Evolutionary conservation across 495 filamentous ascomycete species (phyloP).

Genomic region (Aeminium ludgeri): DNA sequence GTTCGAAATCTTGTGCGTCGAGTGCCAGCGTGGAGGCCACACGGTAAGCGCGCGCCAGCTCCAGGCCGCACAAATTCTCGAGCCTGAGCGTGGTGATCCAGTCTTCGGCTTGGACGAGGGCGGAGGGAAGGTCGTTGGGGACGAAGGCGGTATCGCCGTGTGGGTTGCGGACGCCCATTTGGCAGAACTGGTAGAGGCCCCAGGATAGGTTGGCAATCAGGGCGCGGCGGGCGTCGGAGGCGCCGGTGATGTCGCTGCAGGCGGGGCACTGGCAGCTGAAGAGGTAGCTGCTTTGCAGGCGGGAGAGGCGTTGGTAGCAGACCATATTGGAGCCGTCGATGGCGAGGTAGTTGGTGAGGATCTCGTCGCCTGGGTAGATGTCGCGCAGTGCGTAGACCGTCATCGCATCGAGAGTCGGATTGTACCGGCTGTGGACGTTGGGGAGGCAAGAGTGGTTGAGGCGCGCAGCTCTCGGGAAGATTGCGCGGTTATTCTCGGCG

Average conservation of each 20-base stretch:
- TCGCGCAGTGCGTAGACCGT: constrained; percentile 15
- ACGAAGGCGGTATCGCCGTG: background rate
- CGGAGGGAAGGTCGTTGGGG: background rate
- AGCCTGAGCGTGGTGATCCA: constrained; percentile 1
- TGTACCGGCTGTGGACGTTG: constrained; percentile 14
- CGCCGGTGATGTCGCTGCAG: constrained; percentile 5
- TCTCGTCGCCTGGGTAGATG: constrained; percentile 14
- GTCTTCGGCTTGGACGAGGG: constrained; percentile 7
- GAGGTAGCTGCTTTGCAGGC: constrained; percentile 1
- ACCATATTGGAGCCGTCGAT: background rate
- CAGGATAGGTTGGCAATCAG: background rate
- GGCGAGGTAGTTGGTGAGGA: constrained; percentile 15
- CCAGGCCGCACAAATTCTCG: constrained; percentile 3
- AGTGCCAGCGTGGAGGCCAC: constrained; percentile 3
- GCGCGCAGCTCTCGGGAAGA: constrained; percentile 14
- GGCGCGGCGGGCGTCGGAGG: constrained; percentile 3
- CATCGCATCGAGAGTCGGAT: constrained; percentile 5
- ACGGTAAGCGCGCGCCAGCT: constrained; percentile 11
- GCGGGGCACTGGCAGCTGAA: constrained; percentile 11
- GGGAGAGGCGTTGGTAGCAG: constrained; percentile 1
- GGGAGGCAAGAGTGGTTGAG: constrained; percentile 22
- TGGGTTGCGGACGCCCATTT: background rate
- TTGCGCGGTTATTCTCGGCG: background rate
- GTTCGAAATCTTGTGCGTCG: background rate
- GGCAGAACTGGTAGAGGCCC: constrained; percentile 1